These are phyloP conservation scores for Friedmanniomyces simplex DNA, from an alignment of 495 filamentous ascomycete species.

Conservation along the genomic window DNA sequence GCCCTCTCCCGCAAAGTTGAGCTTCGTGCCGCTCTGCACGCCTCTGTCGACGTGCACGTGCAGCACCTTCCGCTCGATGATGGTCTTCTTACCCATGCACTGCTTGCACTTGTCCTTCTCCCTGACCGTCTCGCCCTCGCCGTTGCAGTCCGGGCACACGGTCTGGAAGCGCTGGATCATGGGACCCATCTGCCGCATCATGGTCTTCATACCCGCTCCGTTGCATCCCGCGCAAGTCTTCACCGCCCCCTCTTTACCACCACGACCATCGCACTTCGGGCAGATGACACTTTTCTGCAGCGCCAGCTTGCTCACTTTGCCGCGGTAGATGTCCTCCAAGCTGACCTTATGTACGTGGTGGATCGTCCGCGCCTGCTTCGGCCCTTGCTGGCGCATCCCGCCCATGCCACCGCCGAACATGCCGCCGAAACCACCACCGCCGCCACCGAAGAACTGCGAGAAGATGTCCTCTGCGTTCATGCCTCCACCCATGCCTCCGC, in stretches of 20 bases:
- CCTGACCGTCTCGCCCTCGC: slow-evolving; percentile 90
- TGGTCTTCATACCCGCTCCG: slow-evolving; percentile 94
- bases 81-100: slow-evolving; percentile 93
- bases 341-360: slow-evolving; percentile 97
- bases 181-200: slow-evolving; percentile 99
- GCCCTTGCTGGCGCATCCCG: slow-evolving; percentile 72
- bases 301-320: slow-evolving; percentile 94
- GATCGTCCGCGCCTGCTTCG: slow-evolving; percentile 90
- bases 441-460: slow-evolving; percentile 93
- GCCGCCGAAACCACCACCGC: slow-evolving; percentile 50
- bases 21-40: slow-evolving; percentile 84
- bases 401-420: slow-evolving; percentile 53
- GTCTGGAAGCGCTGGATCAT: slow-evolving; percentile 99
- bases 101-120: slow-evolving; percentile 94
- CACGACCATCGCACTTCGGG: slow-evolving; percentile 85
- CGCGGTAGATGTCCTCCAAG: slow-evolving; percentile 94
- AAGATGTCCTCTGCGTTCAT: slow-evolving; percentile 98
- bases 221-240: slow-evolving; percentile 84
- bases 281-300: slow-evolving; percentile 97
- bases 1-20: slow-evolving; percentile 92
- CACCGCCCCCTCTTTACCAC: slow-evolving; percentile 94
- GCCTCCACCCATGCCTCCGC: slow-evolving; percentile 60
- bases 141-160: slow-evolving; percentile 94
- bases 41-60: slow-evolving; percentile 96
- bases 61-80: slow-evolving; percentile 93